A percentile compares a stretch with the other conserved stretches of the same genome.
These are phyloP conservation scores for Remersonia thermophila DNA, from an alignment of 2,329 filamentous ascomycete species.

Conservation along the genomic window DNA sequence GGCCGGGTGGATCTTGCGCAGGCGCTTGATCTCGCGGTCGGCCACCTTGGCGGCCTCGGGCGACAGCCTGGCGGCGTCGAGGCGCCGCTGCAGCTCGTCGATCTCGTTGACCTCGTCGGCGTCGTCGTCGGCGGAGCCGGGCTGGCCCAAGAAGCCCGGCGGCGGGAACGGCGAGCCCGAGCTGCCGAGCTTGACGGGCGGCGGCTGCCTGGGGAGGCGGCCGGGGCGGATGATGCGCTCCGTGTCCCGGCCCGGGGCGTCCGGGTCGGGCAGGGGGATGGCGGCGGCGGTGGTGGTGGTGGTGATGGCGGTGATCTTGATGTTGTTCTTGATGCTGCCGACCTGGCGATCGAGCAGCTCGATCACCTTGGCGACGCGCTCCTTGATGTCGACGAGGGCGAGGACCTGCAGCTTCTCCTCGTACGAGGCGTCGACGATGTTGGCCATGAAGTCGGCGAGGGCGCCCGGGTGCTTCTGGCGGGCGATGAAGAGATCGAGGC, in stretches of 20 bases:
- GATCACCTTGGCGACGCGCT: conserved; percentile 68
- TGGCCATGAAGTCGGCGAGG: conserved; percentile 93
- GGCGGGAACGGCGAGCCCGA: conserved; percentile 19
- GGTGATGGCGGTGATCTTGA: conserved; percentile 70
- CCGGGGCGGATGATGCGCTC: conserved; percentile 16
- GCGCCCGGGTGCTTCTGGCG: conserved; percentile 73
- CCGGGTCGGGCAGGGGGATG: conserved; percentile 37
- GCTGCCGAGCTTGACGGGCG: conserved; percentile 11
- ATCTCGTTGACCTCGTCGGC: conserved; percentile 79
- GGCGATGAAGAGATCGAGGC: conserved; percentile 77
- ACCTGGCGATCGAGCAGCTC: conserved; percentile 76
- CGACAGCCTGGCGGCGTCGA: conserved; percentile 69
- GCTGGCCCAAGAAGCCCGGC: conserved; percentile 19
- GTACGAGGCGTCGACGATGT: conserved; percentile 73
- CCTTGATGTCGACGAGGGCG: conserved; percentile 65
- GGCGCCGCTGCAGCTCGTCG: conserved; percentile 78
- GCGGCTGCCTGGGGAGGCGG: conserved; percentile 17
- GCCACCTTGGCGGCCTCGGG: conserved; percentile 84
- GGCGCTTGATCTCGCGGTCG: conserved; percentile 71
- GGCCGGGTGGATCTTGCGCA: conserved; percentile 91
- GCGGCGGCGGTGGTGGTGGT: conserved; percentile 41
- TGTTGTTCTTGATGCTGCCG: conserved; percentile 70
- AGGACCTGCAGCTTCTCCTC: conserved; percentile 86
- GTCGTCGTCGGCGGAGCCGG: conserved; percentile 34
- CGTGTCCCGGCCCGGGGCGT: conserved; percentile 3